Base-by-base conservation (phyloP, 441 rosid species). In the Croton laevigatus region DNA sequence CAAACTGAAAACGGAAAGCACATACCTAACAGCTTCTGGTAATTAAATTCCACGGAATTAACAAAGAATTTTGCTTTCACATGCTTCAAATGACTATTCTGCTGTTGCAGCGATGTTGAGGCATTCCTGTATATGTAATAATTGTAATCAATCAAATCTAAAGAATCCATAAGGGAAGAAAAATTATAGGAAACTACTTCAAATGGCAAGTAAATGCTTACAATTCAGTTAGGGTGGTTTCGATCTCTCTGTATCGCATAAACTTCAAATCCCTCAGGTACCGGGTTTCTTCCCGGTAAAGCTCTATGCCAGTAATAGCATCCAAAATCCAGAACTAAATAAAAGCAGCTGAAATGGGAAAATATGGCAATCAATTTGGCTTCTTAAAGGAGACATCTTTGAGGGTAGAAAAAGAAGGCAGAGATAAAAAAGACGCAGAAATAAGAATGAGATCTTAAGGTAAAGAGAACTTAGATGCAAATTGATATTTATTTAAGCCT, bases 101-200 rank as follows among this genome's bases (percentile, higher is more conserved):
- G 52, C 55, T 12, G 54, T 69, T 42, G 64, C 17, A 27, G 45
- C 34, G 51, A 44, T 27, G 64, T 57, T 23, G 23, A 12, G 13
- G 14, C 53, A 44, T 45, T 19, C 36, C 53, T 45, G 16, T 42
- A 55, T 12, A 58, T 22, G 54, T 51, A 68, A 55, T 40, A 19
- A 14, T 17, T 20, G n/a, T n/a, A n/a, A 12, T 23, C 19, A 68
- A 68, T 38, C 71, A 37, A 68, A 68, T 38, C 71, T 44, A 11
- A 68, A 58, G 4, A 27, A 48, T 27, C 54, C 63, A 57, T 8
- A 42, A 54, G 45, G 8, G 22, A 32, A 44, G 22, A 10, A 45
- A 13, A 23, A 0, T 7, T 22, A 11, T 23, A 7, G 3, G 51
- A 20, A 62, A 20, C 66, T 40, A 42, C 17, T 19, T 38, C 42